Percentiles rank a stretch among this genome's conserved stretches.
These are phyloP conservation scores for Oxyria digyna DNA, from an alignment of 148 eudicot genomes.

Conservation along the genomic window DNA sequence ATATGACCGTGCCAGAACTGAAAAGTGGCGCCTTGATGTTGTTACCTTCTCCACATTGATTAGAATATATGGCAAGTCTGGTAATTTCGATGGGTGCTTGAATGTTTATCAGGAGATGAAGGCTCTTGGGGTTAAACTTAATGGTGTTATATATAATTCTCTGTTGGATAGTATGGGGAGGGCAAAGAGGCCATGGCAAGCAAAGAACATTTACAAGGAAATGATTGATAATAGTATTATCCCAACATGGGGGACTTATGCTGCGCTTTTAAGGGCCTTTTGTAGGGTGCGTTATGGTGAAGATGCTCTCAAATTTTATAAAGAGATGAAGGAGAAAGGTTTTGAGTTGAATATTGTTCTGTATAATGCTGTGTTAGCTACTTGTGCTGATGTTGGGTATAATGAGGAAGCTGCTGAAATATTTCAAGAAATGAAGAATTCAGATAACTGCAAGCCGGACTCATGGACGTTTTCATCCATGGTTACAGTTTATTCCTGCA, in stretches of 20 bases:
- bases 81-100: constrained; percentile 90
- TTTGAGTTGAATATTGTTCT: constrained; percentile 46
- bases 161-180: constrained; percentile 84
- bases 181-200: constrained; percentile 89
- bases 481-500: constrained; percentile 59
- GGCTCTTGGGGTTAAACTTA: constrained; percentile 58
- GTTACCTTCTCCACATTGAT: constrained; percentile 63
- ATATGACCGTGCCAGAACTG: constrained; percentile 70
- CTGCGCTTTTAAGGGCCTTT: constrained; percentile 61
- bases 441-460: constrained; percentile 49
- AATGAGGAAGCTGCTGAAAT: constrained; percentile 59
- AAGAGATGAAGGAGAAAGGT: constrained; percentile 63
- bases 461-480: constrained; percentile 75
- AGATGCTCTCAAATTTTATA: constrained; percentile 57
- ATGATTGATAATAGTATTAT: constrained; percentile 35
- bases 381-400: constrained; percentile 74
- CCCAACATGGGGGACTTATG: constrained; percentile 65
- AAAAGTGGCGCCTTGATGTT: constrained; percentile 61
- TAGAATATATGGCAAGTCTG: constrained; percentile 45
- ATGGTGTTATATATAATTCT: constrained; percentile 39
- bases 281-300: constrained; percentile 63
- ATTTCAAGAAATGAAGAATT: constrained; percentile 60
- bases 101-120: constrained; percentile 91
- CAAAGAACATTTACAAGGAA: constrained; percentile 50
- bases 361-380: constrained; percentile 61